A percentile compares a stretch with the other conserved stretches of the same genome.
These are phyloP conservation scores for Cornus florida DNA, from an alignment of 148 eudicot genomes.

Conservation along the genomic window DNA sequence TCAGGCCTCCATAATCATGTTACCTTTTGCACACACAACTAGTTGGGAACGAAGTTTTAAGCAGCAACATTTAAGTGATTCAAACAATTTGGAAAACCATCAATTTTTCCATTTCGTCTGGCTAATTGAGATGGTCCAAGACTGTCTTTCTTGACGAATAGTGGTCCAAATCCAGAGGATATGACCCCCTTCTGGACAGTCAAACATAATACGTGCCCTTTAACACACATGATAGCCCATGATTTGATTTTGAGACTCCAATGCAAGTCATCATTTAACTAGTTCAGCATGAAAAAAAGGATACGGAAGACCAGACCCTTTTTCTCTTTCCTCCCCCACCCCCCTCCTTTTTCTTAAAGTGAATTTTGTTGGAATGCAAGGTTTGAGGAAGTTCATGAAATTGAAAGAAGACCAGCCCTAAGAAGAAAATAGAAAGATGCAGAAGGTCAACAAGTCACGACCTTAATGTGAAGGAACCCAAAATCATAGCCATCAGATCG, in stretches of 20 bases:
- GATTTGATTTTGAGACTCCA: conserved; percentile 2
- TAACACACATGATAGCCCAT: neutral
- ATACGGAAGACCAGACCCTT: neutral
- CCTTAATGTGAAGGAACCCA: conserved; percentile 97
- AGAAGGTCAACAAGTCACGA: conserved; percentile 15
- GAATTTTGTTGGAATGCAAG: neutral
- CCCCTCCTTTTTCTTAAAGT: neutral
- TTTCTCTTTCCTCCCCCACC: neutral
- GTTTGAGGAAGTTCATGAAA: neutral
- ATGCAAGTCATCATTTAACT: neutral
- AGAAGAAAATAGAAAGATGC: neutral
- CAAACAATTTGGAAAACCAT: neutral
- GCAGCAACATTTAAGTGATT: neutral
- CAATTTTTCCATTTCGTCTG: neutral
- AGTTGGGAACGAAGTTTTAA: neutral
- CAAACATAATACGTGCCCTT: neutral
- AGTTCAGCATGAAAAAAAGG: neutral
- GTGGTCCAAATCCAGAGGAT: too few species aligned
- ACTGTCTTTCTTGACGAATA: neutral
- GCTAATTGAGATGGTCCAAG: neutral
- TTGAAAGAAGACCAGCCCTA: neutral
- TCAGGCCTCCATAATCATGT: neutral
- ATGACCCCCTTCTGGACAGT: neutral
- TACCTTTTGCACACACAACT: neutral
- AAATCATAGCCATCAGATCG: conserved; percentile 84